Evolutionary conservation across 108 stramenopile genomes (phyloP), one percentile per base, ranked within the genome.

Genomic region (Mediolabrus comicus): DNA sequence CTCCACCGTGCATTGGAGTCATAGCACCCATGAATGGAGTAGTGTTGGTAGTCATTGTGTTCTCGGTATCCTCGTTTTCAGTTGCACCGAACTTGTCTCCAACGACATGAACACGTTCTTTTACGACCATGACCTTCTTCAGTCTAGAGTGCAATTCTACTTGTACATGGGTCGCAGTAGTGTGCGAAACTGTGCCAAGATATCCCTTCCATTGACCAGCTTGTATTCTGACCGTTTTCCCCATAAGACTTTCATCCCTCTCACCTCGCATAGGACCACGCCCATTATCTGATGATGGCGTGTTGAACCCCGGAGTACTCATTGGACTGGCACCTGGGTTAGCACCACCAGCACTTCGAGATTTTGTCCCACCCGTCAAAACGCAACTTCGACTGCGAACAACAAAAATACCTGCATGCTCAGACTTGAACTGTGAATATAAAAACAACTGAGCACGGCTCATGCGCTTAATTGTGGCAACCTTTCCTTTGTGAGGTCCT

Each of bases 161-260:
- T 62, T 92, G 91, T 1, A 94, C 95, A 59, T 94, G 92, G 16
- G 92, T 92, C 10, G 89, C 89, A 11, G 95, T 96, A 22, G 89
- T 87, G 79, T 96, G 90, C 19, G 83, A 71, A 22, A 96, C 95
- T 53, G 84, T 83, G 24, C 95, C 95, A 14, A 96, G 72, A 60
- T 93, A 96, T 25, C 95, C 95, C 81, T 96, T 96, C 95, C 95
- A 96, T 72, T 89, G 85, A 9, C 95, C 95, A n/a, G 91, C 80
- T 67, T 91, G 94, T 56, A 96, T 89, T 58, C 90, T 80, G 31
- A 96, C 95, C 55, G 92, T 96, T 72, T 96, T 96, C 35, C 91
- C 84, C 64, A 94, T 85, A 52, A 95, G 77, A 41, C 82, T 83
- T 53, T 95, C 94, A 33, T 92, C 85, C 51, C 84, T 69, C 27